Conservation (phyloP, 176 grass and related monocot genomes). For the Oryza nivara region DNA sequence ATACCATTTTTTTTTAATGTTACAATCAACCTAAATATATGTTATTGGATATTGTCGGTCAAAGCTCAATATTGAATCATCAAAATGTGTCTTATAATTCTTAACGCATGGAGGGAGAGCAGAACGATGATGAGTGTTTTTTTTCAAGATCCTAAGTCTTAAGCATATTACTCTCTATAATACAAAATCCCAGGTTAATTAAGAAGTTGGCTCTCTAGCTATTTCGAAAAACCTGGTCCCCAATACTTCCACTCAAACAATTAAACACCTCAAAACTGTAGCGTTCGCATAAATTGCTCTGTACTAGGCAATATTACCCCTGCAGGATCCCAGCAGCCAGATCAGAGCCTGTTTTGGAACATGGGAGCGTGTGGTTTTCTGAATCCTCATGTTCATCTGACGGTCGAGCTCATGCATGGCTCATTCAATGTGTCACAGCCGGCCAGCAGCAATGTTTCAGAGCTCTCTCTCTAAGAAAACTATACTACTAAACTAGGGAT, state of each 20-base stretch:
- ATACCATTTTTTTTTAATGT: no score
- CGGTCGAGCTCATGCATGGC: neutral
- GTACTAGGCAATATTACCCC: neutral
- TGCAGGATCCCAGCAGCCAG: neutral
- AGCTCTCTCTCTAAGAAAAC: neutral
- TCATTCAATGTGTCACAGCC: constrained; percentile 1
- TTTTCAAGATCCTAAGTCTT: no score
- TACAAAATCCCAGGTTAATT: neutral
- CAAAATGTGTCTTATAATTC: no score
- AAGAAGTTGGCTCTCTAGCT: neutral
- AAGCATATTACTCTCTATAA: neutral
- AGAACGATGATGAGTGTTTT: no score
- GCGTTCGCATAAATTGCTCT: no score
- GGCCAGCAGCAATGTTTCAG: neutral
- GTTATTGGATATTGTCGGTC: no score
- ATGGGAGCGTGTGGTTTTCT: neutral
- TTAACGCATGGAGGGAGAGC: no score
- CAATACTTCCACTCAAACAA: neutral
- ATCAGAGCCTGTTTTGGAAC: neutral
- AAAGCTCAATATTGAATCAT: no score
- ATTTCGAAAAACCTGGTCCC: neutral
- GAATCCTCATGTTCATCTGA: neutral
- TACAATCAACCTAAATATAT: no score
- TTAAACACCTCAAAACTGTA: neutral
- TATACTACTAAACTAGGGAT: no score